These are phyloP conservation scores for Boletus holoroseus DNA, from an alignment of 1,284 basidiomycete species.

Conservation along the genomic window DNA sequence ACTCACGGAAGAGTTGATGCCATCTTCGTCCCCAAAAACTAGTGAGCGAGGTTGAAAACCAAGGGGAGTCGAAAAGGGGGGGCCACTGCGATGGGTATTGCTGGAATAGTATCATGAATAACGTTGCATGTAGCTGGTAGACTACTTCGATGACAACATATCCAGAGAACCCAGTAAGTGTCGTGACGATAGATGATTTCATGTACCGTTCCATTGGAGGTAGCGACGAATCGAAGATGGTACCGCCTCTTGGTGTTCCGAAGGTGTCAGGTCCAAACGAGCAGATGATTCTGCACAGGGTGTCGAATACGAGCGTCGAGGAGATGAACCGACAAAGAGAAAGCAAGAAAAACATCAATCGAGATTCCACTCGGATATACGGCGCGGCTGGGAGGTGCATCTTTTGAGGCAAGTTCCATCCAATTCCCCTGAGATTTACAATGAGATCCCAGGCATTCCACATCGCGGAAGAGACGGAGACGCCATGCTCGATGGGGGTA, in stretches of 20 bases:
- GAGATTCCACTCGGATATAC: slow-evolving; percentile 18
- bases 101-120: slow-evolving; percentile 38
- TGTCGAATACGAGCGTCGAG: slow-evolving; percentile 14
- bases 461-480: slow-evolving; percentile 13
- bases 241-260: slow-evolving; percentile 32
- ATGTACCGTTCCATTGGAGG: slow-evolving; percentile 40
- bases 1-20: slow-evolving; percentile 42
- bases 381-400: slow-evolving; percentile 9
- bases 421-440: slow-evolving; percentile 26
- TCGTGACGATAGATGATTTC: slow-evolving; percentile 39
- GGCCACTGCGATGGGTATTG: slow-evolving; percentile 40
- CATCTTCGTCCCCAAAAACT: slow-evolving; percentile 44
- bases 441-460: slow-evolving; percentile 31
- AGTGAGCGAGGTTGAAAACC: slow-evolving; percentile 36
- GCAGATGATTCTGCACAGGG: background rate
- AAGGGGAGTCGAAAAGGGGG: slow-evolving; percentile 39
- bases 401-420: slow-evolving; percentile 22
- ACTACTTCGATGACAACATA: slow-evolving; percentile 40
- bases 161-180: slow-evolving; percentile 38
- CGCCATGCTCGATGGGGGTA: background rate
- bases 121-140: slow-evolving; percentile 41
- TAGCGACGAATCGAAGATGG: slow-evolving; percentile 47
- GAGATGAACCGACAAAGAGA: slow-evolving; percentile 15
- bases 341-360: slow-evolving; percentile 16
- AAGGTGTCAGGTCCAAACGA: slow-evolving; percentile 24